A percentile compares a stretch with the other conserved stretches of the same genome.
Conservation (phyloP, 768 basidiomycete species). For the Lyophyllum shimeji region DNA sequence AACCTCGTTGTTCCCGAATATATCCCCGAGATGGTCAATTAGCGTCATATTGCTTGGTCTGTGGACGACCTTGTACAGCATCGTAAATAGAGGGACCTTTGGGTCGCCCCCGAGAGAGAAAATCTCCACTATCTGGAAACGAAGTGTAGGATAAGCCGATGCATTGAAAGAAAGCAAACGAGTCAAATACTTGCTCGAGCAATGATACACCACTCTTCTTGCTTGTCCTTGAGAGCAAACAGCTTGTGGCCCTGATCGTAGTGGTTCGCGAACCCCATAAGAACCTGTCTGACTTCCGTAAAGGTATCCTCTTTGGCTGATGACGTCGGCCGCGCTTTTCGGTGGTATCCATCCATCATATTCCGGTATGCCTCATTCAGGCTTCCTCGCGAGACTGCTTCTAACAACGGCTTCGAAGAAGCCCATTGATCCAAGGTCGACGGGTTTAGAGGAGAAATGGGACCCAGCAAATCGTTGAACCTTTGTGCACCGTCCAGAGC, state of each 20-base stretch:
- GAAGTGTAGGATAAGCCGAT: background rate
- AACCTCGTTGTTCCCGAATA: conserved; percentile 7
- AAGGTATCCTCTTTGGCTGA: conserved; percentile 27
- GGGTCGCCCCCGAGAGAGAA: conserved; percentile 16
- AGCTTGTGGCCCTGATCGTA: conserved; percentile 15
- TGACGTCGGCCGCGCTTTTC: conserved; percentile 9
- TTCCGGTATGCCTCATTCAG: conserved; percentile 18
- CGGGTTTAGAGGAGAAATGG: conserved; percentile 8
- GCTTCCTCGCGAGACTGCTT: conserved; percentile 19
- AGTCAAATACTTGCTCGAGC: conserved; percentile 17
- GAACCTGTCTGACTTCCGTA: conserved; percentile 25
- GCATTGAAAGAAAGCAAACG: background rate
- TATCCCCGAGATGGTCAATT: conserved; percentile 9
- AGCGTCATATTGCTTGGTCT: conserved; percentile 16
- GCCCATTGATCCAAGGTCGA: conserved; percentile 16
- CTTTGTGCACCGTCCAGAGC: conserved; percentile 27
- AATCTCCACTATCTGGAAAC: conserved; percentile 24
- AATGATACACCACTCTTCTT: conserved; percentile 22
- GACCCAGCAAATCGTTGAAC: conserved; percentile 17
- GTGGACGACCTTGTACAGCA: conserved; percentile 26
- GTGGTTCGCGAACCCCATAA: conserved; percentile 21
- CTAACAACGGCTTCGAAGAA: conserved; percentile 12
- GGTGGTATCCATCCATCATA: conserved; percentile 1
- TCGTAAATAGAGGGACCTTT: conserved; percentile 23
- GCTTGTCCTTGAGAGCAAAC: conserved; percentile 21